Percentiles rank a stretch among this genome's conserved stretches.
Conservation (phyloP, 1,139 yeast genomes). For the Zygoascus hellenicus region DNA sequence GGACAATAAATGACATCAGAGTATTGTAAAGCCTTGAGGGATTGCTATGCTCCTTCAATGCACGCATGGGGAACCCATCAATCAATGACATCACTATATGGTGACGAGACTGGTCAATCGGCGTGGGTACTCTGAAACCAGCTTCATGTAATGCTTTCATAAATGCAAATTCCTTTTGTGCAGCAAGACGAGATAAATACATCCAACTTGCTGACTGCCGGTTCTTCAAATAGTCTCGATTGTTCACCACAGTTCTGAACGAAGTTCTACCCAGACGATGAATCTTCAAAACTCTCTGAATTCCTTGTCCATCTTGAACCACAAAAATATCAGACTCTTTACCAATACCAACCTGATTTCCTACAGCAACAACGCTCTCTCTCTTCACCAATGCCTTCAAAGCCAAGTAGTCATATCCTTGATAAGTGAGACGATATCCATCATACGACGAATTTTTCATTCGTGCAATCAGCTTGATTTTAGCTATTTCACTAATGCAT, state of each 20-base stretch:
- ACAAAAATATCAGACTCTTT: slow-evolving; percentile 93
- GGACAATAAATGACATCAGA: slow-evolving; percentile 79
- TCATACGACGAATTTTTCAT: slow-evolving; percentile 78
- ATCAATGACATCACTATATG: slow-evolving; percentile 89
- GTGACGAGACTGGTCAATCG: slow-evolving; percentile 87
- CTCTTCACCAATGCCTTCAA: slow-evolving; percentile 71
- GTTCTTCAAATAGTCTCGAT: slow-evolving; percentile 80
- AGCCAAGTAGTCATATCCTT: slow-evolving; percentile 89
- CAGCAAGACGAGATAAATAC: slow-evolving; percentile 85
- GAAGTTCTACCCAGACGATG: slow-evolving; percentile 93
- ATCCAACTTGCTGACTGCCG: slow-evolving; percentile 78
- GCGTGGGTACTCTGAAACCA: slow-evolving; percentile 82
- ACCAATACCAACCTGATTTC: slow-evolving; percentile 91
- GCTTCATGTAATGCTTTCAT: slow-evolving; percentile 68
- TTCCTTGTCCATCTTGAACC: slow-evolving; percentile 66
- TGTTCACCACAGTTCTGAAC: slow-evolving; percentile 84
- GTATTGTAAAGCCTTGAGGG: slow-evolving; percentile 71
- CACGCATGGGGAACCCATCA: slow-evolving; percentile 85
- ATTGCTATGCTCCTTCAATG: slow-evolving; percentile 60
- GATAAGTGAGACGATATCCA: slow-evolving; percentile 83
- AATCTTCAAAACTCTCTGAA: slow-evolving; percentile 69
- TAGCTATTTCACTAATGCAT: slow-evolving; percentile 81
- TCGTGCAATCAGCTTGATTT: slow-evolving; percentile 67
- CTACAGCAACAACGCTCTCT: slow-evolving; percentile 69
- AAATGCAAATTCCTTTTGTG: slow-evolving; percentile 84